These are phyloP conservation scores for Elsinoe perseae DNA, from an alignment of 2,329 filamentous ascomycete genomes.

Conservation along the genomic window DNA sequence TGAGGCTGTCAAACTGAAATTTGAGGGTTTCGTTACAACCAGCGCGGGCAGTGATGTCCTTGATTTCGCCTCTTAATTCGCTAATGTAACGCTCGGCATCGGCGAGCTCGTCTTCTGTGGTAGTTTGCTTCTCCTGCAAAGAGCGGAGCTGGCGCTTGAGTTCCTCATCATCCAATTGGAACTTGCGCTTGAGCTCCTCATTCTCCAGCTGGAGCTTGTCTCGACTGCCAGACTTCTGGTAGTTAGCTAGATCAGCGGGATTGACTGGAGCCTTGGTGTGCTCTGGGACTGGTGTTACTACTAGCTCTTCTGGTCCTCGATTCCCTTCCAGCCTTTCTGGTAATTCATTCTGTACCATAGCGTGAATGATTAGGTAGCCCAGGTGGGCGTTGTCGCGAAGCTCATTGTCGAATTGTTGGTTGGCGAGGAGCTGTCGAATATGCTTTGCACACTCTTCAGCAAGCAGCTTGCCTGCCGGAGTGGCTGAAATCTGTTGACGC, in stretches of 20 bases:
- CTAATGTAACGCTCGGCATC: background rate
- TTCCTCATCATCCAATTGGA: background rate
- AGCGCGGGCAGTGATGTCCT: background rate
- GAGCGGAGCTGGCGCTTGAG: background rate
- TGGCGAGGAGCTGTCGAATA: slow-evolving; percentile 5
- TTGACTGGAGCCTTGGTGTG: background rate
- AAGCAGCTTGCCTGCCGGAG: background rate
- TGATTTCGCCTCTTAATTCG: background rate
- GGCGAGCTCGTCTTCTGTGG: background rate
- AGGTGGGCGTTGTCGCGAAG: slow-evolving; percentile 1
- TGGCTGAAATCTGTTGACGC: background rate
- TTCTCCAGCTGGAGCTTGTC: too few species aligned
- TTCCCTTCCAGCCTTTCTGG: background rate
- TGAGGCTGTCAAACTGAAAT: background rate
- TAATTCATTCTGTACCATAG: background rate
- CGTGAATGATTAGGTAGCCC: slow-evolving; percentile 5
- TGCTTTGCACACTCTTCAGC: slow-evolving; percentile 12
- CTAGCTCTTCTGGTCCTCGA: background rate
- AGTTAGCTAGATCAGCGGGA: too few species aligned
- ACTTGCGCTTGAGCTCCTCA: background rate
- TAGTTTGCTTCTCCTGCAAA: background rate
- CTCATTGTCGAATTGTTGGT: slow-evolving; percentile 6
- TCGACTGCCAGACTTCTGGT: too few species aligned
- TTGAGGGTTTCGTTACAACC: background rate
- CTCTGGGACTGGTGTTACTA: background rate